Evolutionary conservation across 2,329 filamentous ascomycete species (phyloP).

Genomic region (Xylariaceae sp.): DNA sequence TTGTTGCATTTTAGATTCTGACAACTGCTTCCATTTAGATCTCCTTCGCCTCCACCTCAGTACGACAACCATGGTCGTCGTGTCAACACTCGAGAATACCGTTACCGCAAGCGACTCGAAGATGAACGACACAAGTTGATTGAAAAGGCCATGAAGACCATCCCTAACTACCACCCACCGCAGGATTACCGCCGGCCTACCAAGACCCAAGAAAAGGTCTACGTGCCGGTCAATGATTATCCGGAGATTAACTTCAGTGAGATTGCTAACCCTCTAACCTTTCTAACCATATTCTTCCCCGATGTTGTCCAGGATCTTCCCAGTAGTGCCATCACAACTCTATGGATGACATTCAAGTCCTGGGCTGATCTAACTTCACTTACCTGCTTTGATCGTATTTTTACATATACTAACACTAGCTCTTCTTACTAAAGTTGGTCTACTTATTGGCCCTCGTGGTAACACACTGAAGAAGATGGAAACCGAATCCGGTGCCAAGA

Average conservation of each 20-base stretch:
- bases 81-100: slow-evolving; percentile 98
- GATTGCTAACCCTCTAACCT: slow-evolving; percentile 98
- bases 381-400: slow-evolving; percentile 33
- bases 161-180: slow-evolving; percentile 98
- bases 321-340: slow-evolving; percentile 36
- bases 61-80: slow-evolving; percentile 99
- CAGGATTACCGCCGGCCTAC: slow-evolving; percentile 97
- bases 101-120: slow-evolving; percentile 95
- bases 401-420: slow-evolving; percentile 83
- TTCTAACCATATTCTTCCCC: slow-evolving; percentile 56
- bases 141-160: slow-evolving; percentile 98
- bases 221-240: slow-evolving; percentile 99
- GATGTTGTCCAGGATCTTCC: slow-evolving; percentile 40
- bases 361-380: slow-evolving; percentile 31
- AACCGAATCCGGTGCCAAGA: slow-evolving; percentile 93
- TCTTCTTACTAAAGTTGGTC: slow-evolving; percentile 89
- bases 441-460: slow-evolving; percentile 99
- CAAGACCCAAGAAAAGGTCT: slow-evolving; percentile 99
- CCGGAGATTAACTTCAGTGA: slow-evolving; percentile 99
- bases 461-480: slow-evolving; percentile 99
- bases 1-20: slow-evolving; percentile 2
- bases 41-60: slow-evolving; percentile 89
- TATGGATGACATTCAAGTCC: slow-evolving; percentile 24
- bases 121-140: slow-evolving; percentile 98
- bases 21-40: slow-evolving; percentile 52